Evolutionary conservation across 176 grass and related monocot species (phyloP).

Genomic region (Bonia amplexicaulis): DNA sequence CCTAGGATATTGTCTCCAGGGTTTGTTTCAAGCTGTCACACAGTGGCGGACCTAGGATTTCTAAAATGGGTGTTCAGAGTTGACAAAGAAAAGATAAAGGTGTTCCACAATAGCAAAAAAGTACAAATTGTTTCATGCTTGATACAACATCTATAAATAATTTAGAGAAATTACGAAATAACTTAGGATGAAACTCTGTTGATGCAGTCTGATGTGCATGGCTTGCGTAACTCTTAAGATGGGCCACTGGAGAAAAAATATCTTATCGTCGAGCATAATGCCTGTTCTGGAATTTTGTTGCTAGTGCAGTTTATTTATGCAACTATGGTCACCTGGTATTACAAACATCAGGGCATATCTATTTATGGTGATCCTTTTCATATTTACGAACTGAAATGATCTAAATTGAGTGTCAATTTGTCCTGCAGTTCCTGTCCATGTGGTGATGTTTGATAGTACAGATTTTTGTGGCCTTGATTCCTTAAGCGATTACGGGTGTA

Average conservation of each 20-base stretch:
- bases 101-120: no score
- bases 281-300: not conserved
- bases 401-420: not conserved
- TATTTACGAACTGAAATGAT: not conserved
- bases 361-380: not conserved
- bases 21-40: not conserved
- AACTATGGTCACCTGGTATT: not conserved
- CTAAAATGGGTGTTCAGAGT: no score
- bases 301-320: not conserved
- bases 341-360: not conserved
- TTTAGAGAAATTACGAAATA: no score
- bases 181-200: no score
- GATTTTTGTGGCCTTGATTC: not conserved
- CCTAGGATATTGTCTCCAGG: not conserved
- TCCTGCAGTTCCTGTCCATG: not conserved
- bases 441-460: not conserved
- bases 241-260: not conserved
- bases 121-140: no score
- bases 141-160: no score
- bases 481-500: not conserved
- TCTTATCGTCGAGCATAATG: not conserved
- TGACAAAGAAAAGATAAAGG: no score
- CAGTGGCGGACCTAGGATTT: no score
- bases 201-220: no score
- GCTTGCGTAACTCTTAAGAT: not conserved